Evolutionary conservation across 768 basidiomycete genomes (phyloP).

Genomic region (Lentinula sp.): DNA sequence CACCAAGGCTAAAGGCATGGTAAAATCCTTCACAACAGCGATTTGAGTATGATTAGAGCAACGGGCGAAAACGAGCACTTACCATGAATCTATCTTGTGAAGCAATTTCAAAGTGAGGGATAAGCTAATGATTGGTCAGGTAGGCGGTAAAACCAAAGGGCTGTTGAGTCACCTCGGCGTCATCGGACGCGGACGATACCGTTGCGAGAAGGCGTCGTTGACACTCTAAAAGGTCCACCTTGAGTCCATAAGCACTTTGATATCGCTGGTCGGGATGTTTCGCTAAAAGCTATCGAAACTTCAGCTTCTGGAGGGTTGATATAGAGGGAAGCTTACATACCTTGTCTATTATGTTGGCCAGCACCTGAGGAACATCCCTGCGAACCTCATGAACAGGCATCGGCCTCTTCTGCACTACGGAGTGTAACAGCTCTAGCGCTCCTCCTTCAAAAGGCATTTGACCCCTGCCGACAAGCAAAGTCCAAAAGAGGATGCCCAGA

Average conservation of each 20-base stretch:
- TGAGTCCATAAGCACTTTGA: conserved; percentile 67
- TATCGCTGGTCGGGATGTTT: conserved; percentile 68
- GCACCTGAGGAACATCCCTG: conserved; percentile 65
- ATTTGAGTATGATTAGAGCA: background rate
- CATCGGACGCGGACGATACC: conserved; percentile 50
- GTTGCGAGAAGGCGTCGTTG: conserved; percentile 57
- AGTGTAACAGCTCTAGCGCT: conserved; percentile 58
- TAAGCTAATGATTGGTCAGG: conserved; percentile 36
- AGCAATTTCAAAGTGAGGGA: conserved; percentile 64
- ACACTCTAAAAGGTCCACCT: conserved; percentile 61
- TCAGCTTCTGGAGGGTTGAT: background rate
- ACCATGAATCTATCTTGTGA: conserved; percentile 61
- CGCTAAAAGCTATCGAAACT: conserved; percentile 42
- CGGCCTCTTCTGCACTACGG: conserved; percentile 66
- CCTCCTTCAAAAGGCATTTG: conserved; percentile 59
- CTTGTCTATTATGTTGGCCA: conserved; percentile 68
- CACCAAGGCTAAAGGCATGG: conserved; percentile 62
- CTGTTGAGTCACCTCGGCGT: conserved; percentile 38
- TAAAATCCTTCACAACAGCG: conserved; percentile 47
- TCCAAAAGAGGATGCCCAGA: conserved; percentile 70
- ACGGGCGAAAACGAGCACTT: conserved; percentile 12
- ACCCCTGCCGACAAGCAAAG: conserved; percentile 63
- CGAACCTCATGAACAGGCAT: conserved; percentile 75
- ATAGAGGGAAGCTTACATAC: conserved; percentile 19
- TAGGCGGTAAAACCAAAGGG: background rate